A percentile compares a stretch with the other conserved stretches of the same genome.
phyloP scores from a whole-genome alignment of 805 yeast genomes.

The Pichia deserticola region DNA sequence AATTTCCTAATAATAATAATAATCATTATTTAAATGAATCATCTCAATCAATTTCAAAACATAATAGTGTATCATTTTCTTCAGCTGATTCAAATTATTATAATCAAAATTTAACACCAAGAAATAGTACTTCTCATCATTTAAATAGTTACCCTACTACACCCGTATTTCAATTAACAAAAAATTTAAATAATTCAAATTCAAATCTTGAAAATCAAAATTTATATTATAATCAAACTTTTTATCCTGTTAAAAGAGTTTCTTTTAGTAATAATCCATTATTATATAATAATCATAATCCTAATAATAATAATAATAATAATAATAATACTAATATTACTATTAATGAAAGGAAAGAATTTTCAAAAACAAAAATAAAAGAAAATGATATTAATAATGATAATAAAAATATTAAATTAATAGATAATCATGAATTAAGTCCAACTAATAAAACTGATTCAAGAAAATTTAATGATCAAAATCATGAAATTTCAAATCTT shows the following conservation, averaged over 20 bases:
- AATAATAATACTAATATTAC: background rate
- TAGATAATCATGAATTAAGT: background rate
- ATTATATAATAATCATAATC: background rate
- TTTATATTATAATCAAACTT: no score
- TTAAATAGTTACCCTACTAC: background rate
- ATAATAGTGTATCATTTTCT: background rate
- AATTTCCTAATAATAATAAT: background rate
- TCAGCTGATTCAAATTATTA: background rate
- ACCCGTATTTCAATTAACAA: background rate
- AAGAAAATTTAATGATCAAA: background rate
- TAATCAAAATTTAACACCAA: background rate
- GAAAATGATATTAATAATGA: background rate
- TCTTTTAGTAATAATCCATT: no score
- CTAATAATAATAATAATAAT: background rate
- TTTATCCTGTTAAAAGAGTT: no score
- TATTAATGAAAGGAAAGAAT: no score
- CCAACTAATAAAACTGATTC: background rate
- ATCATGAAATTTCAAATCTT: background rate
- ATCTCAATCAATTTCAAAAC: background rate
- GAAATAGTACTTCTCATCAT: background rate
- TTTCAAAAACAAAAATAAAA: no score
- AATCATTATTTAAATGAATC: background rate
- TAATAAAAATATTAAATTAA: background rate
- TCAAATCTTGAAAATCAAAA: no score
- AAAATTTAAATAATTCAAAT: no score